These are phyloP conservation scores for Pichia inconspicua DNA, from an alignment of 1,139 yeast species.

Conservation along the genomic window DNA sequence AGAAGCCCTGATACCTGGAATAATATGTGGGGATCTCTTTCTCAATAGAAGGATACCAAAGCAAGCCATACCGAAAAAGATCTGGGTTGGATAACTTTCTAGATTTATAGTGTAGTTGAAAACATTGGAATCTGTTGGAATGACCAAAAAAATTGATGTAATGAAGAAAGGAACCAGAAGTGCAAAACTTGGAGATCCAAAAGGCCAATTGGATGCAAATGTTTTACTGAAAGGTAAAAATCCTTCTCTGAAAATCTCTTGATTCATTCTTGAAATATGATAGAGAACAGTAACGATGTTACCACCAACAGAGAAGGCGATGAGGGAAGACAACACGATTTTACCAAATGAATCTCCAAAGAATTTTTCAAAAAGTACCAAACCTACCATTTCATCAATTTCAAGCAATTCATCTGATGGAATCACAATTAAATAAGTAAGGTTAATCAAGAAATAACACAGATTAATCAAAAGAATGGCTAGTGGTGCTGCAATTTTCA, in stretches of 20 bases:
- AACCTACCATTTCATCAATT: constrained; percentile 49
- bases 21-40: constrained; percentile 34
- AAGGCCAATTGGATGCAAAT: constrained; percentile 53
- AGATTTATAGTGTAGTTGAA: constrained; percentile 49
- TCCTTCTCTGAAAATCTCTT: constrained; percentile 55
- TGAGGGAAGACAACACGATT: constrained; percentile 41
- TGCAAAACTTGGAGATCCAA: constrained; percentile 47
- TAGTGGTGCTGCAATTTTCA: constrained; percentile 49
- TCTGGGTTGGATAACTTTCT: constrained; percentile 48
- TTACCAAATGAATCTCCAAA: constrained; percentile 47
- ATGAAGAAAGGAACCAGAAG: constrained; percentile 27
- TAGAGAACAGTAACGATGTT: constrained; percentile 54
- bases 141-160: constrained; percentile 26
- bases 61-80: constrained; percentile 42
- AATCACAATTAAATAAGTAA: constrained; percentile 48
- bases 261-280: constrained; percentile 50
- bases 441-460: constrained; percentile 43
- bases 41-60: constrained; percentile 44
- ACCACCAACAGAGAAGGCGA: constrained; percentile 55
- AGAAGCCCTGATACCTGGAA: constrained; percentile 41
- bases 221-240: constrained; percentile 44
- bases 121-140: constrained; percentile 30
- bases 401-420: constrained; percentile 41
- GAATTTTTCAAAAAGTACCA: constrained; percentile 45
- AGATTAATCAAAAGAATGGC: constrained; percentile 40